A percentile compares a stretch with the other conserved stretches of the same genome.
Evolutionary conservation across 2,329 filamentous ascomycete genomes (phyloP).

Genomic region (Drechslerella coelobrocha): DNA sequence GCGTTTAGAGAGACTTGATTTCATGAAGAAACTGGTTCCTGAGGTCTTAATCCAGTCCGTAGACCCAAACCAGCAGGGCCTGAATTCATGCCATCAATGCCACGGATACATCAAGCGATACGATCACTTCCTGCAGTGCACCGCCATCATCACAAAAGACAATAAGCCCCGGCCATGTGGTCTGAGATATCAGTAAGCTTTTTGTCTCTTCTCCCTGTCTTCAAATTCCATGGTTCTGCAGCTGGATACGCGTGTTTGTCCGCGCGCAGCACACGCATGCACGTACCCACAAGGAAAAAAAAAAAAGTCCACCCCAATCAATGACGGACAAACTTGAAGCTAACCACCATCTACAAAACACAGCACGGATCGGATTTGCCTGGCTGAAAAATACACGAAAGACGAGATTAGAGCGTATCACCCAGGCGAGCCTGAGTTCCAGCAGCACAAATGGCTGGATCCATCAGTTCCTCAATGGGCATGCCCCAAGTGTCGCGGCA

Average conservation of each 20-base stretch:
- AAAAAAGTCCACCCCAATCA: too few species aligned
- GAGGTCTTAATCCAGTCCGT: slow-evolving; percentile 43
- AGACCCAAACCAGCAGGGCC: slow-evolving; percentile 41
- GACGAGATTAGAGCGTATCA: slow-evolving; percentile 44
- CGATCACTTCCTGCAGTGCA: slow-evolving; percentile 46
- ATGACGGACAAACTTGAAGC: too few species aligned
- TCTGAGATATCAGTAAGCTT: slow-evolving; percentile 43
- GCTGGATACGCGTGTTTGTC: too few species aligned
- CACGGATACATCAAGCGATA: slow-evolving; percentile 48
- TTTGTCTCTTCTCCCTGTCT: neutral
- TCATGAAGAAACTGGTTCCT: slow-evolving; percentile 47
- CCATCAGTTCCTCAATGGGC: slow-evolving; percentile 36
- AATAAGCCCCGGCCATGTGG: slow-evolving; percentile 43
- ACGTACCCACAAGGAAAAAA: too few species aligned
- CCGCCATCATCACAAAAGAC: slow-evolving; percentile 43
- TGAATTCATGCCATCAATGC: slow-evolving; percentile 45
- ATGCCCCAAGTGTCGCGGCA: slow-evolving; percentile 39
- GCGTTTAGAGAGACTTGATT: slow-evolving; percentile 37
- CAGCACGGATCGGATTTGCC: slow-evolving; percentile 43
- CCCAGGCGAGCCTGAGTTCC: slow-evolving; percentile 42
- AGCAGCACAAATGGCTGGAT: slow-evolving; percentile 41
- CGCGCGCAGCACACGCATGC: too few species aligned
- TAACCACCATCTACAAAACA: slow-evolving; percentile 9
- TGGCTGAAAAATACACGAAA: slow-evolving; percentile 45
- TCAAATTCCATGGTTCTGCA: too few species aligned